These are phyloP conservation scores for Micractinium conductrix DNA, from an alignment of 139 green algal species.

Conservation along the genomic window DNA sequence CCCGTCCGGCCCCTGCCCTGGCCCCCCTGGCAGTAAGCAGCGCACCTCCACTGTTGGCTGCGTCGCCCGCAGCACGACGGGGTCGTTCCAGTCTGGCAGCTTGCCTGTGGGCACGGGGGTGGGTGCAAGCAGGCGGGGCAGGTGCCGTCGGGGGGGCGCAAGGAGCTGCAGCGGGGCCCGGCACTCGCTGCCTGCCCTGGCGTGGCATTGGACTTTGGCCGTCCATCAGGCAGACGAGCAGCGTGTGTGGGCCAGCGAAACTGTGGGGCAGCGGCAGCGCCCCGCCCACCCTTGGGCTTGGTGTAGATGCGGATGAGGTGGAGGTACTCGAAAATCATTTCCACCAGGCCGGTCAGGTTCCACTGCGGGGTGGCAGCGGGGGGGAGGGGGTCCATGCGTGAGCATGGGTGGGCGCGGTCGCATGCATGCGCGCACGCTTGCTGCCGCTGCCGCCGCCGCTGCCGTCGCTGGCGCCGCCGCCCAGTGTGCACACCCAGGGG, in stretches of 20 bases:
- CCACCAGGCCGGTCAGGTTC: slow-evolving; percentile 95
- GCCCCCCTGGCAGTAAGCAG: no score
- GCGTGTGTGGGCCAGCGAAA: neutral
- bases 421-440: no score
- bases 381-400: neutral
- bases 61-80: slow-evolving; percentile 83
- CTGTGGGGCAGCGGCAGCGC: neutral
- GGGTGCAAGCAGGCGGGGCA: neutral
- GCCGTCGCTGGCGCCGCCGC: no score
- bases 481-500: no score
- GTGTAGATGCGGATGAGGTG: slow-evolving; percentile 93
- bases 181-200: no score
- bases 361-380: slow-evolving; percentile 49
- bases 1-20: neutral
- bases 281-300: slow-evolving; percentile 80
- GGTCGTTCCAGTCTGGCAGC: slow-evolving; percentile 97
- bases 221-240: neutral
- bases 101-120: slow-evolving; percentile 59
- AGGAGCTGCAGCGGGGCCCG: neutral
- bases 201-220: no score
- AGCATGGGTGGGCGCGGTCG: no score
- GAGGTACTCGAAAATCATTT: slow-evolving; percentile 98
- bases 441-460: no score
- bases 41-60: slow-evolving; percentile 81
- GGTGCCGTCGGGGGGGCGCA: neutral